Evolutionary conservation across 2,329 filamentous ascomycete species (phyloP), one percentile per base, ranked within the genome.

Genomic region (Hypoxylon sp.): DNA sequence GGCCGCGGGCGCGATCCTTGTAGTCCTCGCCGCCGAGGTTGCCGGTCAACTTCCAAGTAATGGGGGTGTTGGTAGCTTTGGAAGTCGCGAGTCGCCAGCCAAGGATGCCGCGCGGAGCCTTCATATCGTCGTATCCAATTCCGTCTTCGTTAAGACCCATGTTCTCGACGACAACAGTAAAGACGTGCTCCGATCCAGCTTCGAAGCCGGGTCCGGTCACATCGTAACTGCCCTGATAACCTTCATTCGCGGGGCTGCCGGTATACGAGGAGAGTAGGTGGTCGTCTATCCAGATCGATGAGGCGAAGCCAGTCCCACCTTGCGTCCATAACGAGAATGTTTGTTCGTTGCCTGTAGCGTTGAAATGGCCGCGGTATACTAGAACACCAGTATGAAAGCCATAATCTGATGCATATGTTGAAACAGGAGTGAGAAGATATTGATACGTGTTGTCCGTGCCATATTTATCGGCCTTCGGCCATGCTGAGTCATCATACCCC

Each of bases 131-230:
- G 1, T 75, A 70, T 2, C 89, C 90, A 1, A 89, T 84, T 1
- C 85, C 52, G 42, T 72, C 88, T 72, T 91, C 88, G 67, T 93
- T 86, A 0, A 92, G 81, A 1, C 92, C 92, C 80, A 90, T 92
- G 77, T 91, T 90, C 78, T 94, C 92, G 13, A 94, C 81, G 0
- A 94, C 79, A 0, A 94, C 82, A 0, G 92, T 94, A 70, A 94
- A 77, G 5, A 90, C 83, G 75, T 93, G 90, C 0, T 78, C 71
- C 22, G 83, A 81, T 2, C 87, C 89, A 0, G 83, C 76, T 0
- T 77, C 73, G 1, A 92, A 81, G 0, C 26, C 47, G 0, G 86
- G 90, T 0, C 83, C 79, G 72, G 87, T 90, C 65, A 84, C 81
- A 52, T 84, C 83, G 0, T 75, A 70, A 14, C 62, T 68, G 3